These are phyloP conservation scores for Coniosporium tulheliwenetii DNA, from an alignment of 2,329 filamentous ascomycete genomes.

Conservation along the genomic window DNA sequence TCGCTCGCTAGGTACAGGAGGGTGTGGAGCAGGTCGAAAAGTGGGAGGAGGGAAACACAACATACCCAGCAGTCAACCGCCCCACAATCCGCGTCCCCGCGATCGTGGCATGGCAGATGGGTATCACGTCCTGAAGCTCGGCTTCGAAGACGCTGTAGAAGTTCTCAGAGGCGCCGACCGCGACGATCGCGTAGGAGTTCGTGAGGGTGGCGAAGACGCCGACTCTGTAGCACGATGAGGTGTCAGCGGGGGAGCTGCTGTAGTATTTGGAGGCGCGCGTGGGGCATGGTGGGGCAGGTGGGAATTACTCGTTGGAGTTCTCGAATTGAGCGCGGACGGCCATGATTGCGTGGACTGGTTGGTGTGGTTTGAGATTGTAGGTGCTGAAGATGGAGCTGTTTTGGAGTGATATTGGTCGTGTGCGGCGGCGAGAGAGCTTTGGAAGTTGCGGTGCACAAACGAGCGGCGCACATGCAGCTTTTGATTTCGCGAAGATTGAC, in stretches of 20 bases:
- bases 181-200: slow-evolving; percentile 91
- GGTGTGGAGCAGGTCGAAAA: neutral
- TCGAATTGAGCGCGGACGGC: slow-evolving; percentile 53
- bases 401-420: no score
- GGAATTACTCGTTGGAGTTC: slow-evolving; percentile 73
- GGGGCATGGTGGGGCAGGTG: slow-evolving; percentile 5
- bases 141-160: slow-evolving; percentile 99
- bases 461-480: no score
- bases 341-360: slow-evolving; percentile 19
- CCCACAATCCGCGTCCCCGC: slow-evolving; percentile 93
- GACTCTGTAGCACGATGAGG: slow-evolving; percentile 42
- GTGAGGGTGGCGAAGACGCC: slow-evolving; percentile 95
- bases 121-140: slow-evolving; percentile 92
- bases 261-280: neutral
- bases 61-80: slow-evolving; percentile 78
- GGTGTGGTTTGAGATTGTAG: no score
- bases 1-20: slow-evolving; percentile 2
- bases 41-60: neutral
- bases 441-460: no score
- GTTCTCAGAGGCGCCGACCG: slow-evolving; percentile 91
- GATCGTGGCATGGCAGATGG: slow-evolving; percentile 92
- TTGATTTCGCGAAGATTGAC: no score
- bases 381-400: no score
- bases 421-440: no score
- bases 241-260: slow-evolving; percentile 1